phyloP scores from a whole-genome alignment of 2,329 filamentous ascomycete species.

The Cryphonectria japonica region DNA sequence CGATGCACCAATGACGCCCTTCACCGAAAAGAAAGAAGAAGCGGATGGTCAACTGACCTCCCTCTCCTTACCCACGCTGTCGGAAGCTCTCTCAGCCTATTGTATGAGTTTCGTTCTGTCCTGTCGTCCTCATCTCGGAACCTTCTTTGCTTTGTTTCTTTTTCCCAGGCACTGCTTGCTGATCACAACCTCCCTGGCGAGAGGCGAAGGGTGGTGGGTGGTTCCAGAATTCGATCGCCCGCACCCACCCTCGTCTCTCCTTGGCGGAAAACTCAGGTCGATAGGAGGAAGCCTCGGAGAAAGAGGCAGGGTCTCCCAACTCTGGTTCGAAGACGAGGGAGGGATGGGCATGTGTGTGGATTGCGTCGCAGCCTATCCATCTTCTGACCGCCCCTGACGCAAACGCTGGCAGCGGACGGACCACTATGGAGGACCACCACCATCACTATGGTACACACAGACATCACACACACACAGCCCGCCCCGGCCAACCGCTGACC shows the following conservation, averaged over 20 bases:
- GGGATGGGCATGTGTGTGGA: constrained; percentile 6
- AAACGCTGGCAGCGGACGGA: not conserved
- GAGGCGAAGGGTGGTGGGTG: not conserved
- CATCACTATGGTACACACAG: not conserved
- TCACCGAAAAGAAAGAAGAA: not conserved
- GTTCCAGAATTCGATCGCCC: constrained; percentile 8
- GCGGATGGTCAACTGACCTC: constrained; percentile 11
- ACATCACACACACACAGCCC: not conserved
- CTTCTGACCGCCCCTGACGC: constrained; percentile 14
- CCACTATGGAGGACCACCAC: not conserved
- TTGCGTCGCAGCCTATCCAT: constrained; percentile 23
- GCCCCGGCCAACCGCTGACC: constrained; percentile 3
- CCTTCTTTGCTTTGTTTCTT: too few species aligned
- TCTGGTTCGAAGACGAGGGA: not conserved
- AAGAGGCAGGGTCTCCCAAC: not conserved
- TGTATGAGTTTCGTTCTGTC: not conserved
- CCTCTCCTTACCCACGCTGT: not conserved
- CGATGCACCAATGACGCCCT: not conserved
- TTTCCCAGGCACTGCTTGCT: not conserved
- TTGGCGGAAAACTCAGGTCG: not conserved
- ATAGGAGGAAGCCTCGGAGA: not conserved
- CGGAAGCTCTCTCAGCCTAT: not conserved
- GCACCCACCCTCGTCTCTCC: not conserved
- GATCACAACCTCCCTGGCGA: constrained; percentile 7
- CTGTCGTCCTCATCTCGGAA: not conserved